Evolutionary conservation across 1,284 basidiomycete genomes (phyloP), one percentile per base, ranked within the genome.

Genomic region (Ceratobasidium sp.): DNA sequence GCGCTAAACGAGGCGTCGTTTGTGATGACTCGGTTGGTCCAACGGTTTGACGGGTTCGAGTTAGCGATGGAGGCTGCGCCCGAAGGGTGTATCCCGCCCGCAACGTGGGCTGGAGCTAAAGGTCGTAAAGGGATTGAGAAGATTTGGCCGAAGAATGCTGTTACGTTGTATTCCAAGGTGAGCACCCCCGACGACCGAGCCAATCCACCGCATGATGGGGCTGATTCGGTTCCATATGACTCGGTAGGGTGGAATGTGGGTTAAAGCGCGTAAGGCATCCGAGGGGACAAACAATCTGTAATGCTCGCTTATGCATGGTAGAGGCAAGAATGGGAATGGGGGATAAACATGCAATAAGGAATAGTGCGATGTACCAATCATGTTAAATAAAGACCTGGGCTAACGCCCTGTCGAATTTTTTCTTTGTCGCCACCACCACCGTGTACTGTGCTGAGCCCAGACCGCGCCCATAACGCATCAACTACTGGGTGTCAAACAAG

Each of bases 11-110:
- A 79, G 40, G 77, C 77, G 46, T 67, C 68, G 13, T 80, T 78
- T 63, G 79, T 80, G 5, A 10, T 80, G 10, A 40, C 58, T 3
- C 33, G 77, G 44, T 39, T 79, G 20, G 49, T 78, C 5, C 79
- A 79, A 53, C 46, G 44, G 60, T 77, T 80, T 49, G 79, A 79
- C 7, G 13, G 26, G 13, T 79, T 80, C 63, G 51, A 71, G 0
- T 33, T 79, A 1, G 77, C 78, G 49, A 75, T 75, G 71, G 78
- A 79, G 55, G 80, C 79, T 26, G 80, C 76, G n/a, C 79, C 80
- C 9, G 55, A 69, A 15, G 70, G 56, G 18, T 60, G 42, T 53
- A 28, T 78, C 10, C 80, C 80, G 10, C 80, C 80, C 0, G 63
- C 39, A 9, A 33, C 28, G 18, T 80, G 80, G 79, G 72, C 78